Percentiles rank a stretch among this genome's conserved stretches.
phyloP scores from a whole-genome alignment of 257 asterid species.

The Nicotiana knightiana region DNA sequence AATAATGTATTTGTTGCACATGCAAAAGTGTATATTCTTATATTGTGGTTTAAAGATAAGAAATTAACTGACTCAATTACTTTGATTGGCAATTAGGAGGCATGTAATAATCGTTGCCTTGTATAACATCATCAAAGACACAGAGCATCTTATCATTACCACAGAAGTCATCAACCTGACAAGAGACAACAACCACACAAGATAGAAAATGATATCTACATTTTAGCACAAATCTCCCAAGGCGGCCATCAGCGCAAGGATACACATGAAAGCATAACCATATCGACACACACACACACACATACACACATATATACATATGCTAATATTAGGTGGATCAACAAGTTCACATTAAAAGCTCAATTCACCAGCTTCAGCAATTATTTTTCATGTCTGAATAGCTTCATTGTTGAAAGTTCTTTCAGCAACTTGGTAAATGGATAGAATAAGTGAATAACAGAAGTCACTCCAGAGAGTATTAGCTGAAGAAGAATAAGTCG shows the following conservation, averaged over 20 bases:
- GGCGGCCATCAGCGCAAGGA: background rate
- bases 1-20: background rate
- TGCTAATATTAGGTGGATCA: background rate
- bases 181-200: background rate
- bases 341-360: background rate
- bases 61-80: background rate
- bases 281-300: background rate
- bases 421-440: background rate
- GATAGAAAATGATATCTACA: background rate
- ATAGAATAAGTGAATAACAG: background rate
- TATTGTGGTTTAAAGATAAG: background rate
- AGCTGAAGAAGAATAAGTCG: background rate
- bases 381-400: background rate
- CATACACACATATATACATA: background rate
- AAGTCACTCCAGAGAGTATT: background rate
- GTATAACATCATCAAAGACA: background rate
- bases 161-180: background rate
- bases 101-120: background rate
- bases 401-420: background rate
- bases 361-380: background rate
- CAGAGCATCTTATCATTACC: background rate
- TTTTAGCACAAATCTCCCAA: background rate
- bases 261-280: background rate
- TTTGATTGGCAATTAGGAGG: background rate
- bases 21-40: background rate